Conservation (phyloP, 202 grass and related monocot species). For the Cymbopogon flexuosus region DNA sequence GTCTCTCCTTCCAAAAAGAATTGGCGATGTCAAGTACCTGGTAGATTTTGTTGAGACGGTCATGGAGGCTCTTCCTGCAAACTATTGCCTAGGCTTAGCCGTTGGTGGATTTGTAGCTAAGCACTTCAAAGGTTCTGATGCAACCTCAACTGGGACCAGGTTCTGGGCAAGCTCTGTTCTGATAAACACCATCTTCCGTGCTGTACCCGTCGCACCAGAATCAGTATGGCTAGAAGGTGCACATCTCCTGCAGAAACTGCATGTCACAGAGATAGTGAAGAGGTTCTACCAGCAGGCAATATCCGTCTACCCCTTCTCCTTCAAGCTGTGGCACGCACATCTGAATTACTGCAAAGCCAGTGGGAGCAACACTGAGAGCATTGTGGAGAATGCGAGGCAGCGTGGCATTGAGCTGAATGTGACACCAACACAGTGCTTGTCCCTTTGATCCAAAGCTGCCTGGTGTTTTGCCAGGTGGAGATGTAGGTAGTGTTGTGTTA, state of each 20-base stretch:
- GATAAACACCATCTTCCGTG: conserved; percentile 66
- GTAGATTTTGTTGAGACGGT: conserved; percentile 78
- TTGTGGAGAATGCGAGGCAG: conserved; percentile 64
- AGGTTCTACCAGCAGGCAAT: conserved; percentile 80
- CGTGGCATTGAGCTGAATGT: conserved; percentile 60
- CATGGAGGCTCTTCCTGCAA: conserved; percentile 72
- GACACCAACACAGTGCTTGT: conserved; percentile 23
- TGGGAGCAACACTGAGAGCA: conserved; percentile 40
- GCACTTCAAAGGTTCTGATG: conserved; percentile 31
- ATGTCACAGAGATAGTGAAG: conserved; percentile 39
- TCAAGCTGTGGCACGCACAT: conserved; percentile 64
- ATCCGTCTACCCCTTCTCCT: conserved; percentile 87
- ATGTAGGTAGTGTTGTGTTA: conserved; percentile 33
- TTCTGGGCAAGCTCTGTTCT: conserved; percentile 75
- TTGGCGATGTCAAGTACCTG: conserved; percentile 51
- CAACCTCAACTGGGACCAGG: conserved; percentile 46
- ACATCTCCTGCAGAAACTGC: conserved; percentile 57
- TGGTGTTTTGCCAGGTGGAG: neutral
- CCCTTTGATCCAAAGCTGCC: neutral
- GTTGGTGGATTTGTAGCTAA: conserved; percentile 50
- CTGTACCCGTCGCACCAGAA: conserved; percentile 77
- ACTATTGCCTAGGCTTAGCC: conserved; percentile 69
- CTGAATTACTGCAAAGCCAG: conserved; percentile 42
- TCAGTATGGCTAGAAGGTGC: conserved; percentile 66
- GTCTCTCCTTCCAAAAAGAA: conserved; percentile 48